Evolutionary conservation across 129 eudicot genomes (phyloP), one percentile per base, ranked within the genome.

Genomic region (Centrapalus pauciflorus): DNA sequence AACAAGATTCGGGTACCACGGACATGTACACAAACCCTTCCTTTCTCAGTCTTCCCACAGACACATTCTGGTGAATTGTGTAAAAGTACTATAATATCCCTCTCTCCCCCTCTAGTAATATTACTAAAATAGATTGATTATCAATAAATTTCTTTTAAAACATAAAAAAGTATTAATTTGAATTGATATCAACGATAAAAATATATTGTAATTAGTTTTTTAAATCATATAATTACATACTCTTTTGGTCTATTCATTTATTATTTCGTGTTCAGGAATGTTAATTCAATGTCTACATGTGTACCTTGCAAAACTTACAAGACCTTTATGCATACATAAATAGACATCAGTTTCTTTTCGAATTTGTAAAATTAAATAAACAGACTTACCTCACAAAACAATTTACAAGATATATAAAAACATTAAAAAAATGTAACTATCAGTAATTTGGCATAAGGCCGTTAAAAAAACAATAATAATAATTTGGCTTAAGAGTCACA

Each of bases 1-100:
- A 75, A 75, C 62, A 66, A 33, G 73, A 64, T 54, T 16, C 4
- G n/a, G 75, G 87, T 78, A 82, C 87, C 72, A 82, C 87, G 87
- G 87, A 82, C 63, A 74, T 34, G 87, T 82, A 82, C 62, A 57
- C 8, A 20, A 27, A 13, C 35, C 64, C 57, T 73, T 43, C 74
- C 58, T 7, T n/a, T n/a, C 27, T 35, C 23, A 52, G n/a, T n/a
- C n/a, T n/a, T 60, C 25, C 71, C 43, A 64, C 55, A 28, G 28
- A 74, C 59, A 45, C 28, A 41, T 52, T 60, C 61, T 23, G 14
- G 14, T 25, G 16, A 38, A n/a, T 52, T 43, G 26, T 65, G 38
- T 19, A 34, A 10, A 48, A 24, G 30, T 64, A 48, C 60, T 3
- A 4, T 23, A 57, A 10, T 33, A 43, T 43, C 59, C 60, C 29